Evolutionary conservation across 2,329 filamentous ascomycete genomes (phyloP).

Genomic region (Diaporthe batatas): DNA sequence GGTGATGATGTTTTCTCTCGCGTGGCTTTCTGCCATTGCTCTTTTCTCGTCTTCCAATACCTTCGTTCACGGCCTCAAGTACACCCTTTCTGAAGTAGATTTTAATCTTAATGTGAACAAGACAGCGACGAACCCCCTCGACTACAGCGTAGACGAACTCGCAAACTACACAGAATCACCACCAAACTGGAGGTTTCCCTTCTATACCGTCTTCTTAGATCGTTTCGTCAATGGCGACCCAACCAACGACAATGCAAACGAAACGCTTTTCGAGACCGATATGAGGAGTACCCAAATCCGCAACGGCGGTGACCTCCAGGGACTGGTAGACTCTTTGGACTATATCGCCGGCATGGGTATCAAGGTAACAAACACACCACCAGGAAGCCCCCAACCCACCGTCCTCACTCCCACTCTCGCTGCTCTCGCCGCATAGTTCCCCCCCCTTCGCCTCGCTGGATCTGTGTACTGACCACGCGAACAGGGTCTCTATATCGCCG

Average conservation of each 20-base stretch:
- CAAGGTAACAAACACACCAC: slow-evolving; percentile 52
- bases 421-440: not conserved
- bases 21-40: slow-evolving; percentile 47
- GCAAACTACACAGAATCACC: slow-evolving; percentile 67
- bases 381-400: not conserved
- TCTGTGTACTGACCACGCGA: slow-evolving; percentile 16
- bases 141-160: slow-evolving; percentile 69
- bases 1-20: slow-evolving; percentile 48
- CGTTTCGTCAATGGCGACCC: slow-evolving; percentile 75
- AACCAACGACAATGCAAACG: slow-evolving; percentile 73
- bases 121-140: slow-evolving; percentile 65
- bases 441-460: not conserved
- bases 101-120: slow-evolving; percentile 74
- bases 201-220: slow-evolving; percentile 75
- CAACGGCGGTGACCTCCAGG: slow-evolving; percentile 71
- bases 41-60: slow-evolving; percentile 43
- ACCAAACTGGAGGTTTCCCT: slow-evolving; percentile 73
- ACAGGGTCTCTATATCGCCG: slow-evolving; percentile 71
- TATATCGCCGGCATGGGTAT: slow-evolving; percentile 76
- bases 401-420: not conserved
- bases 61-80: slow-evolving; percentile 50
- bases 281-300: slow-evolving; percentile 71
- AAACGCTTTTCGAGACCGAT: slow-evolving; percentile 72
- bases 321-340: slow-evolving; percentile 71
- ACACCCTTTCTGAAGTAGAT: slow-evolving; percentile 52